Conservation (phyloP, 805 yeast genomes). For the Komagataella ulmi region DNA sequence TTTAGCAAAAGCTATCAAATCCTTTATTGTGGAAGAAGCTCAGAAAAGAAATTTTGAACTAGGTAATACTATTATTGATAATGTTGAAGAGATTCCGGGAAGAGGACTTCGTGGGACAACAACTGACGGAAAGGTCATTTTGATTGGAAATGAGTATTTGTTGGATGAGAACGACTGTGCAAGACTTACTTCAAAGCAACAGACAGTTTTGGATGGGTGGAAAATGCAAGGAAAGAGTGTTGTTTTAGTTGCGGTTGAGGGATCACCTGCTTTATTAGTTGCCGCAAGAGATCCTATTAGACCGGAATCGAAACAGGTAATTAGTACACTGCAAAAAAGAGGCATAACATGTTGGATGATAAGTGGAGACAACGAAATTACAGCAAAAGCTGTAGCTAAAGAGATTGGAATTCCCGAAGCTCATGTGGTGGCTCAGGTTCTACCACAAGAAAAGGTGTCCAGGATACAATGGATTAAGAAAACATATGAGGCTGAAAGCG, state of each 20-base stretch:
- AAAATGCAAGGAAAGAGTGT: constrained; percentile 53
- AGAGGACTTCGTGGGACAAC: constrained; percentile 39
- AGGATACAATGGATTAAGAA: constrained; percentile 42
- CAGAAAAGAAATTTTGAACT: constrained; percentile 6
- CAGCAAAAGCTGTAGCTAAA: constrained; percentile 55
- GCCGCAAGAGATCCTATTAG: constrained; percentile 51
- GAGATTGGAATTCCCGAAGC: constrained; percentile 41
- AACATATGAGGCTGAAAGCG: constrained; percentile 16
- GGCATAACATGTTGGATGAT: constrained; percentile 60
- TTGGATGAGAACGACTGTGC: constrained; percentile 32
- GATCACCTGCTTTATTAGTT: constrained; percentile 28
- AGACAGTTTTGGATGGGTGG: constrained; percentile 32
- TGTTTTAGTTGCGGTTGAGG: constrained; percentile 34
- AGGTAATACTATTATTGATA: constrained; percentile 25
- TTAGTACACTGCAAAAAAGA: constrained; percentile 22
- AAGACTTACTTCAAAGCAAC: constrained; percentile 19
- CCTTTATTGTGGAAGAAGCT: constrained; percentile 16
- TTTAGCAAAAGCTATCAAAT: constrained; percentile 42
- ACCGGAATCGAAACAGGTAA: constrained; percentile 41
- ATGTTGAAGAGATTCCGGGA: constrained; percentile 43
- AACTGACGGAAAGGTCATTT: constrained; percentile 17
- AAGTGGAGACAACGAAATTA: constrained; percentile 57
- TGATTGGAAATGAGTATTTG: constrained; percentile 50
- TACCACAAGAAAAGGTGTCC: constrained; percentile 61
- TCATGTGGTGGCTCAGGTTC: constrained; percentile 53